Percentiles rank a stretch among this genome's conserved stretches.
Conservation (phyloP, 1,139 yeast species). For the Debaryomyces robertsiae region DNA sequence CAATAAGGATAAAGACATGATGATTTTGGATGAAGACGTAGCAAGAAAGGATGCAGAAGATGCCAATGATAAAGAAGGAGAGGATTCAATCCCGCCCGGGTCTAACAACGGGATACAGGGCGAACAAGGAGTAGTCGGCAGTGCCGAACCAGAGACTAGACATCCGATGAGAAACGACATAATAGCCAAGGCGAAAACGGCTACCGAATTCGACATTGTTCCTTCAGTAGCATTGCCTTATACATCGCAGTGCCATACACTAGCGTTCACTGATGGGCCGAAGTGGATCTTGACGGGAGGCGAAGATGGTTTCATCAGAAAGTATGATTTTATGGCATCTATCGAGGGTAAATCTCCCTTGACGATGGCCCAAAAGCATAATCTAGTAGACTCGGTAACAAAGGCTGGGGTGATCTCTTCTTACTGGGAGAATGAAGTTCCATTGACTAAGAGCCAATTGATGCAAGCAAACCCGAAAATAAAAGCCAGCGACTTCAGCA, state of each 20-base stretch:
- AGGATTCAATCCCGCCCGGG: slow-evolving; percentile 14
- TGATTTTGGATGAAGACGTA: slow-evolving; percentile 19
- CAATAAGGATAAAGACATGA: slow-evolving; percentile 20
- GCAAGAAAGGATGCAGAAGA: slow-evolving; percentile 20
- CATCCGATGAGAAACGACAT: slow-evolving; percentile 38
- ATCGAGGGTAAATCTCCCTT: slow-evolving; percentile 88
- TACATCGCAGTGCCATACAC: slow-evolving; percentile 68
- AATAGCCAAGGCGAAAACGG: slow-evolving; percentile 43
- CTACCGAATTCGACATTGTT: slow-evolving; percentile 56
- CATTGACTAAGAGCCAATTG: slow-evolving; percentile 50
- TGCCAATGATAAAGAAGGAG: slow-evolving; percentile 18
- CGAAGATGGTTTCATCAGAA: slow-evolving; percentile 90
- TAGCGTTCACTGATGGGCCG: slow-evolving; percentile 80
- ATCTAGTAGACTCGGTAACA: slow-evolving; percentile 79
- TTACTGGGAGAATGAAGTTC: slow-evolving; percentile 97
- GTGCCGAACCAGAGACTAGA: slow-evolving; percentile 9
- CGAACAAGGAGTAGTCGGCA: slow-evolving; percentile 3
- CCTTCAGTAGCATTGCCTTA: slow-evolving; percentile 79
- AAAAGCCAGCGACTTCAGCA: slow-evolving; percentile 43
- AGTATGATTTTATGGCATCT: slow-evolving; percentile 83
- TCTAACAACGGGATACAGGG: slow-evolving; percentile 15
- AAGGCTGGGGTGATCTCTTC: slow-evolving; percentile 82
- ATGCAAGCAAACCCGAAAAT: slow-evolving; percentile 45
- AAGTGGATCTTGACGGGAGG: slow-evolving; percentile 95
- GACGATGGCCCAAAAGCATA: slow-evolving; percentile 90